A percentile compares a stretch with the other conserved stretches of the same genome.
These are phyloP conservation scores for Neonectria faginata DNA, from an alignment of 2,329 filamentous ascomycete genomes.

Conservation along the genomic window DNA sequence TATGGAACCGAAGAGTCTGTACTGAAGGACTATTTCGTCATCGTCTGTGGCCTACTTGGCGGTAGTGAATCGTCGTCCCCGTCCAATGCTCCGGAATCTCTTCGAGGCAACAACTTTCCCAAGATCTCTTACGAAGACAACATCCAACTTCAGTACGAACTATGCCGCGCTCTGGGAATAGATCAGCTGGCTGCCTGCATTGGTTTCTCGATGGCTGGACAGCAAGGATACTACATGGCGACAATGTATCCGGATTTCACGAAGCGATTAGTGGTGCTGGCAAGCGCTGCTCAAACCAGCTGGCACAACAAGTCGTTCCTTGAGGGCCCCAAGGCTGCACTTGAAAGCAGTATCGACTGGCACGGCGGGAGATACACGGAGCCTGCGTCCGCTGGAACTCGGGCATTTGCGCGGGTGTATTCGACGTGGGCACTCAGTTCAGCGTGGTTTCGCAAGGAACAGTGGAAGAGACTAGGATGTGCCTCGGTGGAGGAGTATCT, in stretches of 20 bases:
- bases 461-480: constrained; percentile 26
- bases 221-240: constrained; percentile 19
- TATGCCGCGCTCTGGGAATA: constrained; percentile 9
- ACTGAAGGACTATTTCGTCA: constrained; percentile 11
- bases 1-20: neutral
- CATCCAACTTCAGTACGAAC: constrained; percentile 6
- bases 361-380: constrained; percentile 5
- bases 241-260: constrained; percentile 21
- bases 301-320: constrained; percentile 33
- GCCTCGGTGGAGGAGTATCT: constrained; percentile 15
- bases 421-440: constrained; percentile 27
- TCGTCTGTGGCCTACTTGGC: constrained; percentile 14
- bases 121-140: constrained; percentile 16
- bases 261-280: constrained; percentile 17
- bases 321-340: constrained; percentile 25
- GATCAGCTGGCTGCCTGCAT: constrained; percentile 15
- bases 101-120: constrained; percentile 4
- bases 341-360: constrained; percentile 27
- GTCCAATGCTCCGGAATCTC: constrained; percentile 3
- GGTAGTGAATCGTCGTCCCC: constrained; percentile 18
- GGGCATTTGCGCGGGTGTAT: constrained; percentile 25
- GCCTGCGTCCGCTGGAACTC: constrained; percentile 2
- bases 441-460: constrained; percentile 23
- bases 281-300: constrained; percentile 23
- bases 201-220: constrained; percentile 19